Evolutionary conservation across 1,284 basidiomycete species (phyloP).

Genomic region (Ceratorhiza oryzae-sativae): DNA sequence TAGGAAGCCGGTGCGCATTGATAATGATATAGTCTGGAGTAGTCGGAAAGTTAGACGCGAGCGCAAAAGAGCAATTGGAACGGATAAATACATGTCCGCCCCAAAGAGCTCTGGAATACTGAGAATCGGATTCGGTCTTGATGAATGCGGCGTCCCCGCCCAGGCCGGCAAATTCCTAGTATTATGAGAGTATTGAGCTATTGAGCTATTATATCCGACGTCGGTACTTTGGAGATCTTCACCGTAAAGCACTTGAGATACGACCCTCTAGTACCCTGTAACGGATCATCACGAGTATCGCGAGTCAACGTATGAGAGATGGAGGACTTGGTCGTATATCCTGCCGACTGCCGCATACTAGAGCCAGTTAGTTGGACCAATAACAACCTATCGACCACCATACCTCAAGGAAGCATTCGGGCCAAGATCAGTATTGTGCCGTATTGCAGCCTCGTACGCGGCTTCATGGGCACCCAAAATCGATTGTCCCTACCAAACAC

Average conservation of each 20-base stretch:
- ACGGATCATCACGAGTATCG: slow-evolving; percentile 81
- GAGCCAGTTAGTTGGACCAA: slow-evolving; percentile 15
- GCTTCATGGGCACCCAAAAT: slow-evolving; percentile 72
- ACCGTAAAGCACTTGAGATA: slow-evolving; percentile 68
- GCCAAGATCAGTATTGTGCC: slow-evolving; percentile 74
- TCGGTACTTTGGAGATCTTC: too few species aligned
- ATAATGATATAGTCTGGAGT: slow-evolving; percentile 68
- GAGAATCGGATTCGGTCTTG: slow-evolving; percentile 74
- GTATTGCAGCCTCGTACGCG: slow-evolving; percentile 79
- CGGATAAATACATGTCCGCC: slow-evolving; percentile 57
- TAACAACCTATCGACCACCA: slow-evolving; percentile 43
- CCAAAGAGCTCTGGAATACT: slow-evolving; percentile 70
- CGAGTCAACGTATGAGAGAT: slow-evolving; percentile 78
- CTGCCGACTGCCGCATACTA: slow-evolving; percentile 84
- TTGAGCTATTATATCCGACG: background rate
- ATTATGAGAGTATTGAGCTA: slow-evolving; percentile 19
- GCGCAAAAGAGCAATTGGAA: slow-evolving; percentile 21
- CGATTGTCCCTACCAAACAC: slow-evolving; percentile 49
- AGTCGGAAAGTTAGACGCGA: background rate
- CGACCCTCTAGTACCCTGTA: slow-evolving; percentile 69
- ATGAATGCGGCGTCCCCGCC: slow-evolving; percentile 75
- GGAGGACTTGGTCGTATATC: slow-evolving; percentile 82
- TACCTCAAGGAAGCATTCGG: slow-evolving; percentile 83
- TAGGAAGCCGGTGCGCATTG: slow-evolving; percentile 68
- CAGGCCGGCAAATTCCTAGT: slow-evolving; percentile 76